Evolutionary conservation across 1,284 basidiomycete genomes (phyloP), one percentile per base, ranked within the genome.

Genomic region (Cutaneotrichosporon arboriforme): DNA sequence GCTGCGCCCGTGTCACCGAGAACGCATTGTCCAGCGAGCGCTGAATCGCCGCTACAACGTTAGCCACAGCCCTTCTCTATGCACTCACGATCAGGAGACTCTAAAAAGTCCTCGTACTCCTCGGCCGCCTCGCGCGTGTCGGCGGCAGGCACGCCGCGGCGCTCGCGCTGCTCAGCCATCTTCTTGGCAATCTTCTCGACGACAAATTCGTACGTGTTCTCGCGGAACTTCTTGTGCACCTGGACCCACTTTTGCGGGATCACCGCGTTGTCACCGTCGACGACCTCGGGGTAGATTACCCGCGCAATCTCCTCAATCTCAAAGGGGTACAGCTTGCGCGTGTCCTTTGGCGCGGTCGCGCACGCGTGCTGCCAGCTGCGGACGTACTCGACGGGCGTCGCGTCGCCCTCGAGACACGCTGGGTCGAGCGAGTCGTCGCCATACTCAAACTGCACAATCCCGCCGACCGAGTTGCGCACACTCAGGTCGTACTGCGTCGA

Each of bases 371-470:
- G 83, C 87, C 94, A 92, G 26, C 89, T 85, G 51, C 96, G 82
- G 39, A 83, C 80, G 59, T 91, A 88, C 62, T 94, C 91, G 55
- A 98, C 84, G 0, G 96, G 96, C 58, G 88, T 87, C 14, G 90
- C 87, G 64, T 97, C 90, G 46, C 91, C 93, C 72, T 97, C 94
- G 33, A 94, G 79, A 68, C 91, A 94, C 36, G 92, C 93, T 1
- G 96, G 96, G 73, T 99, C 96, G 39, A 99, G 80, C 48, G 91
- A 94, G 72, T 99, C 96, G 67, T 97, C 93, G 42, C 96, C 96
- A 67, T 97, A 99, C 42, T 83, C 81, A 77, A 99, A 99, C 68
- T 99, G 96, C 3, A 99, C 94, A n/a, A 99, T 84, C 44, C 91
- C 92, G 4, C 96, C 96, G 0, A 84, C 85, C 2, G 91, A 93